Percentiles rank a stretch among this genome's conserved stretches.
phyloP scores from a whole-genome alignment of 805 yeast genomes.

The Suhomyces emberorum region DNA sequence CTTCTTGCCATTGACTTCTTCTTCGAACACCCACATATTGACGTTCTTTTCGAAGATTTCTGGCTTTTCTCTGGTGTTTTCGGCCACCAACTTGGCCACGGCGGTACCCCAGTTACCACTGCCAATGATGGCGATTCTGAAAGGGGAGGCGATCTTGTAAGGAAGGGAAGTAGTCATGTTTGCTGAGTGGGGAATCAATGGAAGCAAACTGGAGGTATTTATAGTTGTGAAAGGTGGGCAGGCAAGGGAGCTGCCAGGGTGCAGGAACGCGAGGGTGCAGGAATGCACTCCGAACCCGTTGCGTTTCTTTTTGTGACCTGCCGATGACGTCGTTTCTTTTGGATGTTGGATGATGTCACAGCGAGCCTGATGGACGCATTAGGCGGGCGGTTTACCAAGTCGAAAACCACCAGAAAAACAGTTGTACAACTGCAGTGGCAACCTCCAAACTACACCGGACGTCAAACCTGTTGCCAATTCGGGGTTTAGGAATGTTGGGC shows the following conservation, averaged over 20 bases:
- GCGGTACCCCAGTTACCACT: slow-evolving; percentile 99
- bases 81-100: slow-evolving; percentile 92
- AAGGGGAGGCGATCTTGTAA: slow-evolving; percentile 32
- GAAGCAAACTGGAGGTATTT: too few species aligned
- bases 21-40: slow-evolving; percentile 97
- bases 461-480: too few species aligned
- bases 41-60: slow-evolving; percentile 69
- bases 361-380: too few species aligned
- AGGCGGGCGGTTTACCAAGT: too few species aligned
- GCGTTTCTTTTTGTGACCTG: slow-evolving; percentile 3
- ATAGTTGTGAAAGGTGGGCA: too few species aligned
- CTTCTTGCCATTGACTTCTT: slow-evolving; percentile 69
- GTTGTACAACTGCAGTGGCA: too few species aligned
- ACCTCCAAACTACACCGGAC: too few species aligned
- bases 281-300: slow-evolving; percentile 3
- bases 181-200: too few species aligned
- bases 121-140: slow-evolving; percentile 56
- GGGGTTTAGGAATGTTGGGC: too few species aligned
- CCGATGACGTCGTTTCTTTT: slow-evolving; percentile 5
- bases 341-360: slow-evolving; percentile 6
- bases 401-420: too few species aligned
- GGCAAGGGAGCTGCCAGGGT: neutral
- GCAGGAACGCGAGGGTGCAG: slow-evolving; percentile 2
- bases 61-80: slow-evolving; percentile 72
- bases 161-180: slow-evolving; percentile 25